Evolutionary conservation across 2,329 filamentous ascomycete genomes (phyloP).

Genomic region (Cladosporium phlei): DNA sequence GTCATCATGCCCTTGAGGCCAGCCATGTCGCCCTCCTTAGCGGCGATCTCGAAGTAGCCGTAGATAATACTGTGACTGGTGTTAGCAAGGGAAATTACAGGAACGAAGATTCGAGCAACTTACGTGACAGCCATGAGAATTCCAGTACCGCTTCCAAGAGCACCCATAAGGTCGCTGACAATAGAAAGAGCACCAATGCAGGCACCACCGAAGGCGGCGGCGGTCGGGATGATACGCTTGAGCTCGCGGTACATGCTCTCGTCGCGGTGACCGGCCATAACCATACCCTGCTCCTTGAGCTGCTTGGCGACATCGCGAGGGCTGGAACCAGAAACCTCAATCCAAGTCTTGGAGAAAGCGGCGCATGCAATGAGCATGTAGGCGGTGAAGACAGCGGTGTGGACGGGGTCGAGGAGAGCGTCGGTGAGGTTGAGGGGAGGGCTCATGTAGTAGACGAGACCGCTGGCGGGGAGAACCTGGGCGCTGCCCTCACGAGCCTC

Average conservation of each 20-base stretch:
- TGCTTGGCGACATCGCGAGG: constrained; percentile 98
- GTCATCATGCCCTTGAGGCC: constrained; percentile 65
- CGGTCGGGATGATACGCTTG: constrained; percentile 97
- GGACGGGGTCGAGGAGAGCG: constrained; percentile 91
- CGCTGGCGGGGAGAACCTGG: constrained; percentile 88
- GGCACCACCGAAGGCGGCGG: constrained; percentile 95
- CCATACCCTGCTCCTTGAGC: constrained; percentile 98
- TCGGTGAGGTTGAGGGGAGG: constrained; percentile 97
- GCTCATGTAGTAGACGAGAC: constrained; percentile 99
- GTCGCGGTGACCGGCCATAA: constrained; percentile 99
- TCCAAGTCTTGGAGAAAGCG: constrained; percentile 99
- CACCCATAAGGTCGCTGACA: constrained; percentile 89
- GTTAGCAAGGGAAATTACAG: constrained; percentile 20
- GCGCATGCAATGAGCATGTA: constrained; percentile 99
- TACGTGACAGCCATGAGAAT: constrained; percentile 97
- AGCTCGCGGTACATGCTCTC: constrained; percentile 99
- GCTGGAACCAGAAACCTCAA: constrained; percentile 96
- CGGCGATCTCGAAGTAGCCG: constrained; percentile 98
- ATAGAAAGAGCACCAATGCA: constrained; percentile 98
- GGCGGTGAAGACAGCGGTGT: constrained; percentile 88
- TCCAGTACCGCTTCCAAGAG: constrained; percentile 93
- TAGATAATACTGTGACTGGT: constrained; percentile 80
- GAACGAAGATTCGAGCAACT: constrained; percentile 50
- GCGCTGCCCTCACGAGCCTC: constrained; percentile 93
- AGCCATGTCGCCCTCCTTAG: constrained; percentile 93